Evolutionary conservation across 202 grass and related monocot species (phyloP).

Genomic region (Sporobolus alterniflorus): DNA sequence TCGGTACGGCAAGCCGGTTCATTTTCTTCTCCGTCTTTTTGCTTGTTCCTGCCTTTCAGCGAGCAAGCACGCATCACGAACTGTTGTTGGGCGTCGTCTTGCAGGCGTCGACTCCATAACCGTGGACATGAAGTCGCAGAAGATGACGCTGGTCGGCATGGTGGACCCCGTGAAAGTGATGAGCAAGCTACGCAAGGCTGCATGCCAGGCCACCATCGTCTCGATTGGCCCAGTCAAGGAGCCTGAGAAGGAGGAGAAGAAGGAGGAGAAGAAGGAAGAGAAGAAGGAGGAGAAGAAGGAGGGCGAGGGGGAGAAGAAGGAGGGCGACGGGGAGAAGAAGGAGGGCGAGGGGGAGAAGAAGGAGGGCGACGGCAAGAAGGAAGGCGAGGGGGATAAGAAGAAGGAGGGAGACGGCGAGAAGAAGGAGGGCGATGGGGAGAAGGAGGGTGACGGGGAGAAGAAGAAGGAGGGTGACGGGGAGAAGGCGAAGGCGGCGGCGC

Average conservation of each 20-base stretch:
- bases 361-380: conserved; percentile 26
- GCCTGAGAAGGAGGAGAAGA: conserved; percentile 71
- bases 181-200: conserved; percentile 68
- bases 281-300: conserved; percentile 16
- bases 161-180: conserved; percentile 75
- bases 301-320: conserved; percentile 27
- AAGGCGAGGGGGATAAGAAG: not conserved
- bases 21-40: no score
- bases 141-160: conserved; percentile 85
- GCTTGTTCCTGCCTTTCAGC: not conserved
- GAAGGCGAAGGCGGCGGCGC: conserved; percentile 11
- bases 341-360: not conserved
- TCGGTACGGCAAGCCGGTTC: conserved; percentile 31
- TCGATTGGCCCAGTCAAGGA: conserved; percentile 77
- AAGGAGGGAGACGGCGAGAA: conserved; percentile 19
- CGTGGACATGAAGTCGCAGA: conserved; percentile 77
- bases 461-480: not conserved
- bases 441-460: not conserved
- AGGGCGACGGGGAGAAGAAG: conserved; percentile 53
- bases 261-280: conserved; percentile 40
- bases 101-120: conserved; percentile 80
- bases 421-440: conserved; percentile 9
- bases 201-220: conserved; percentile 56
- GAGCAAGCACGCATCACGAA: not conserved
- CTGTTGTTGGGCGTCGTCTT: not conserved